phyloP scores from a whole-genome alignment of 805 yeast species.

The Sungouiella blattae region DNA sequence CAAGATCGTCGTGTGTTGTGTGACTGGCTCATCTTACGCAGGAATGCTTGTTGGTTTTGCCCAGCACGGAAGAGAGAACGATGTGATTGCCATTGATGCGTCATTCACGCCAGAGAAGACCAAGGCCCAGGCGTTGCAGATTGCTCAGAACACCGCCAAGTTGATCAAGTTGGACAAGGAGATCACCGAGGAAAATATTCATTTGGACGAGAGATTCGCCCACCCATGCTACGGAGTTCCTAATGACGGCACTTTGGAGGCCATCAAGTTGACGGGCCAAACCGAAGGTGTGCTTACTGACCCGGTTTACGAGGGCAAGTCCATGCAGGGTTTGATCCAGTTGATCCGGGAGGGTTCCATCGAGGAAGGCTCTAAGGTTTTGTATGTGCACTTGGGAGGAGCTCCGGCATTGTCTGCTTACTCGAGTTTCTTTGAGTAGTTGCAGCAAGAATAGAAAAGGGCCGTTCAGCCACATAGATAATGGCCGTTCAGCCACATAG shows the following conservation, averaged over 20 bases:
- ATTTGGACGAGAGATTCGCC: slow-evolving; percentile 4
- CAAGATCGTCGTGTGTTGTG: slow-evolving; percentile 6
- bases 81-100: slow-evolving; percentile 5
- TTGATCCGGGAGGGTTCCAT: slow-evolving; percentile 4
- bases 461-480: too few relatives aligned
- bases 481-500: too few relatives aligned
- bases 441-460: too few relatives aligned
- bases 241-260: slow-evolving; percentile 5
- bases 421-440: slow-evolving; percentile 3
- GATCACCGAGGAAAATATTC: slow-evolving; percentile 1
- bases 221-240: slow-evolving; percentile 6
- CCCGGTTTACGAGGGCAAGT: slow-evolving; percentile 6
- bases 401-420: slow-evolving; percentile 6
- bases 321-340: slow-evolving; percentile 4
- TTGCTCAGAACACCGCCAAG: slow-evolving; percentile 5
- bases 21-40: slow-evolving; percentile 5
- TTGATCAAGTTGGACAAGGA: slow-evolving; percentile 4
- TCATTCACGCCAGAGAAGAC: slow-evolving; percentile 5
- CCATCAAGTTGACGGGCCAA: slow-evolving; percentile 4
- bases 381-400: slow-evolving; percentile 6
- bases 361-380: slow-evolving; percentile 3
- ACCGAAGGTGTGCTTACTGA: slow-evolving; percentile 6
- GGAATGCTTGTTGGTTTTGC: slow-evolving; percentile 6
- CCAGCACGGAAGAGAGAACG: slow-evolving; percentile 4
- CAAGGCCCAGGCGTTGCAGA: slow-evolving; percentile 1